These are phyloP conservation scores for Asterophora parasitica DNA, from an alignment of 768 basidiomycete genomes.

Conservation along the genomic window DNA sequence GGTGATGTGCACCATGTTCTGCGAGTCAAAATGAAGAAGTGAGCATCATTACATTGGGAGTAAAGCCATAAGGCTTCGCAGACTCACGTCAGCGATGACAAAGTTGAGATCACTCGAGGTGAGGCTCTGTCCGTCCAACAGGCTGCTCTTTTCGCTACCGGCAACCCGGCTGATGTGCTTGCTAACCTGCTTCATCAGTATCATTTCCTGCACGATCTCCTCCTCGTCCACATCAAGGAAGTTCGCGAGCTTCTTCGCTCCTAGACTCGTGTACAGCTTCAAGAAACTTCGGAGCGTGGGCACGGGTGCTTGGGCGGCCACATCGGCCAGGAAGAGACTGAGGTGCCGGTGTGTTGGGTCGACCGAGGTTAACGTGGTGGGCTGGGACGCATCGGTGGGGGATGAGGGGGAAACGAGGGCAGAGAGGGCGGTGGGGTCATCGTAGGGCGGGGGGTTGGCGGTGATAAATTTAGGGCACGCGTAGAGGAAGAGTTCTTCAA, in stretches of 20 bases:
- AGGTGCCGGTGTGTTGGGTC: conserved; percentile 87
- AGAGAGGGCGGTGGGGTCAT: conserved; percentile 62
- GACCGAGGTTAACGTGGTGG: conserved; percentile 27
- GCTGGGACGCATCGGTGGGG: conserved; percentile 26
- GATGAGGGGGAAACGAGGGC: conserved; percentile 38
- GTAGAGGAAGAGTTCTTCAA: conserved; percentile 89
- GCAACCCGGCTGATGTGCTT: conserved; percentile 68
- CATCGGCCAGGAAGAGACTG: conserved; percentile 78
- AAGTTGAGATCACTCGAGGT: conserved; percentile 94
- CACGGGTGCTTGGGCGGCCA: conserved; percentile 67
- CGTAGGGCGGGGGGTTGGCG: conserved; percentile 92
- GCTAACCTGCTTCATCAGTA: conserved; percentile 90
- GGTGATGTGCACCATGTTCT: conserved; percentile 97
- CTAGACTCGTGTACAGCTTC: conserved; percentile 92
- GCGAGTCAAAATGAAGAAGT: neutral
- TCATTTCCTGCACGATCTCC: conserved; percentile 92
- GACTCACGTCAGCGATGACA: conserved; percentile 82
- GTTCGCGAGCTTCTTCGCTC: conserved; percentile 84
- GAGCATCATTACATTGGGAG: neutral
- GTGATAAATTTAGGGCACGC: conserved; percentile 97
- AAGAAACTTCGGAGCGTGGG: conserved; percentile 88
- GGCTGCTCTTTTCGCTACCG: conserved; percentile 46
- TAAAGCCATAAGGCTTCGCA: neutral
- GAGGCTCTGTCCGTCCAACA: conserved; percentile 83
- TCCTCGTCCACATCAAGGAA: conserved; percentile 93